These are phyloP conservation scores for Candida insectalens DNA, from an alignment of 805 yeast genomes.

Conservation along the genomic window DNA sequence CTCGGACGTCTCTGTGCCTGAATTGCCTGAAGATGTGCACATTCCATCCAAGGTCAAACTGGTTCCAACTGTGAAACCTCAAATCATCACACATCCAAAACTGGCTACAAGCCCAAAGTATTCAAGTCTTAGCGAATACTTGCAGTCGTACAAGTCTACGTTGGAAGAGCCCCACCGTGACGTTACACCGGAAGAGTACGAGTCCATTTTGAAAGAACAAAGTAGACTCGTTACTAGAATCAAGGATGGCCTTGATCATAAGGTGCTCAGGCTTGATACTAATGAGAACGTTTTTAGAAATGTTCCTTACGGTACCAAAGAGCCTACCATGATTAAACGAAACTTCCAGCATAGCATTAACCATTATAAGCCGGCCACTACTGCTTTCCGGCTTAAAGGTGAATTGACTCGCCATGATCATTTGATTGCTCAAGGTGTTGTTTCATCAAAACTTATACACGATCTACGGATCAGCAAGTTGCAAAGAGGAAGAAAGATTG, in stretches of 20 bases:
- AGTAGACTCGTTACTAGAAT: conserved; percentile 31
- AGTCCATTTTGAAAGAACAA: conserved; percentile 47
- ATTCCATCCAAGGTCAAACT: conserved; percentile 22
- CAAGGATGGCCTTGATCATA: conserved; percentile 35
- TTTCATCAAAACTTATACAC: conserved; percentile 59
- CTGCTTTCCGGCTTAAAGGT: conserved; percentile 29
- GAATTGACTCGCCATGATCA: conserved; percentile 58
- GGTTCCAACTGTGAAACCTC: conserved; percentile 30
- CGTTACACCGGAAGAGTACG: conserved; percentile 49
- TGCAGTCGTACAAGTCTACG: conserved; percentile 47
- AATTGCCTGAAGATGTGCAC: conserved; percentile 8
- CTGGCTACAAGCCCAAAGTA: conserved; percentile 41
- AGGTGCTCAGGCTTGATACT: conserved; percentile 34
- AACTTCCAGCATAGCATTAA: conserved; percentile 21
- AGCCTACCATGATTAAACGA: conserved; percentile 28
- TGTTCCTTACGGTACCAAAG: conserved; percentile 31
- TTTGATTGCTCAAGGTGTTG: conserved; percentile 64
- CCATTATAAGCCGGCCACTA: conserved; percentile 25
- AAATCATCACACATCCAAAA: conserved; percentile 49
- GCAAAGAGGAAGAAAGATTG: conserved; percentile 60
- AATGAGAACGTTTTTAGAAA: conserved; percentile 36
- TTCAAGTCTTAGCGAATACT: conserved; percentile 30
- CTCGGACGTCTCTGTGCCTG: conserved; percentile 12
- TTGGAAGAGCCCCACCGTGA: conserved; percentile 43
- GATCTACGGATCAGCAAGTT: conserved; percentile 57